These are phyloP conservation scores for Blepharisma japonicum DNA, from an alignment of 73 alveolate genomes.

Conservation along the genomic window DNA sequence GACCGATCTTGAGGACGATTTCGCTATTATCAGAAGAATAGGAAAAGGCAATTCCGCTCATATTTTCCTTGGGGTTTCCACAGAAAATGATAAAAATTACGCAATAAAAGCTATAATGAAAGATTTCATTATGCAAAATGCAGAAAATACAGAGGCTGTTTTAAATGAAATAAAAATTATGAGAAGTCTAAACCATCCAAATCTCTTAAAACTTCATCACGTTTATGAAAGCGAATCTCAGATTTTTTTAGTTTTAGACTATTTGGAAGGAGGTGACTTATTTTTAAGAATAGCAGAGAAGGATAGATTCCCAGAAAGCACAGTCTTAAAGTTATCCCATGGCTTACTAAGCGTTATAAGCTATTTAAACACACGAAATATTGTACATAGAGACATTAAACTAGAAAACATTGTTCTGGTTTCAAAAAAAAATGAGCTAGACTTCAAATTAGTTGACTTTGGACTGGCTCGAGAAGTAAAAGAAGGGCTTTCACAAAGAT, in stretches of 20 bases:
- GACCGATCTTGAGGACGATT: constrained; percentile 9
- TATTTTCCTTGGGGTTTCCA: constrained; percentile 32
- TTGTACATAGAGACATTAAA: constrained; percentile 47
- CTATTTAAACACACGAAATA: constrained; percentile 33
- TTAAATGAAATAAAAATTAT: constrained; percentile 39
- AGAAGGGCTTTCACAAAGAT: constrained; percentile 46
- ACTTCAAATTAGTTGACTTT: constrained; percentile 64
- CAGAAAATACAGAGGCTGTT: constrained; percentile 29
- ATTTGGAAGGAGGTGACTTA: constrained; percentile 58
- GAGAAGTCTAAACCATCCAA: constrained; percentile 42
- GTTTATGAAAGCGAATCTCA: constrained; percentile 51
- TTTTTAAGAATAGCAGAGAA: constrained; percentile 39
- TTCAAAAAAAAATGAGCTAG: constrained; percentile 31
- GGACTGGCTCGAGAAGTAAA: constrained; percentile 48
- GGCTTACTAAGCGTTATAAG: constrained; percentile 34
- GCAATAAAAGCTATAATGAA: constrained; percentile 43
- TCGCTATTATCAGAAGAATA: neutral
- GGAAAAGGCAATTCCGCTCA: constrained; percentile 23
- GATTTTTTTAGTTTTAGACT: constrained; percentile 52
- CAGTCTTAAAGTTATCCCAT: constrained; percentile 32
- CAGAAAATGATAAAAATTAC: constrained; percentile 27
- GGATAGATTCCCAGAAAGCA: constrained; percentile 45
- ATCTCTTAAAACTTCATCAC: constrained; percentile 41
- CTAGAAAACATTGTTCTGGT: constrained; percentile 52
- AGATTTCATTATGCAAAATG: constrained; percentile 29